Percentiles rank a stretch among this genome's conserved stretches.
These are phyloP conservation scores for Pleurozium schreberi DNA, from an alignment of 225 moss, liverwort and hornwort species.

Conservation along the genomic window DNA sequence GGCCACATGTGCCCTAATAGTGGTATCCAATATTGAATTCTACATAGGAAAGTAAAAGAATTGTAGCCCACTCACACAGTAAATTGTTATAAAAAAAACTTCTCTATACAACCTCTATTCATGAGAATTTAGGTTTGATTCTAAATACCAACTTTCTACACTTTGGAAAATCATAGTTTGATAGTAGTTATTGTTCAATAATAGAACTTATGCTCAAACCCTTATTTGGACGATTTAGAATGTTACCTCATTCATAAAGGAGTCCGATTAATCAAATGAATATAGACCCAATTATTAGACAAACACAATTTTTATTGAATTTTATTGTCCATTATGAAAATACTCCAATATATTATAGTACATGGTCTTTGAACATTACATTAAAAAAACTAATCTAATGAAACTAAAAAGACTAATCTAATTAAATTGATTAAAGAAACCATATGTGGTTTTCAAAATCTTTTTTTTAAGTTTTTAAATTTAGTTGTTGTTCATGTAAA, in stretches of 20 bases:
- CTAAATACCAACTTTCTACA: background rate
- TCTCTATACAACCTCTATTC: background rate
- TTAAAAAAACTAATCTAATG: no score
- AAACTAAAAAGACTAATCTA: background rate
- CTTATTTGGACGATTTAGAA: background rate
- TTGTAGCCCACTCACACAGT: background rate
- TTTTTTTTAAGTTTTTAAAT: background rate
- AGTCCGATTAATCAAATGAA: background rate
- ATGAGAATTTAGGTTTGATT: background rate
- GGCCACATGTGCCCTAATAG: background rate
- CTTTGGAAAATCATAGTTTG: background rate
- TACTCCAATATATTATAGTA: background rate
- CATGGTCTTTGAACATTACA: background rate
- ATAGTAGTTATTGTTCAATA: no score
- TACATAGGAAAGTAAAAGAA: background rate
- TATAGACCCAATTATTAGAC: accelerated
- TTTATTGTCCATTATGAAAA: background rate
- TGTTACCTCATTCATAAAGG: background rate
- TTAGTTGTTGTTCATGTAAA: background rate
- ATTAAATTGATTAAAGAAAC: background rate
- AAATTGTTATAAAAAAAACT: background rate
- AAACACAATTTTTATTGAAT: background rate
- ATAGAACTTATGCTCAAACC: background rate
- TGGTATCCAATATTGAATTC: background rate
- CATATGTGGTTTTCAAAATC: accelerated